phyloP scores from a whole-genome alignment of 768 basidiomycete genomes.

The Suillus subluteus region DNA sequence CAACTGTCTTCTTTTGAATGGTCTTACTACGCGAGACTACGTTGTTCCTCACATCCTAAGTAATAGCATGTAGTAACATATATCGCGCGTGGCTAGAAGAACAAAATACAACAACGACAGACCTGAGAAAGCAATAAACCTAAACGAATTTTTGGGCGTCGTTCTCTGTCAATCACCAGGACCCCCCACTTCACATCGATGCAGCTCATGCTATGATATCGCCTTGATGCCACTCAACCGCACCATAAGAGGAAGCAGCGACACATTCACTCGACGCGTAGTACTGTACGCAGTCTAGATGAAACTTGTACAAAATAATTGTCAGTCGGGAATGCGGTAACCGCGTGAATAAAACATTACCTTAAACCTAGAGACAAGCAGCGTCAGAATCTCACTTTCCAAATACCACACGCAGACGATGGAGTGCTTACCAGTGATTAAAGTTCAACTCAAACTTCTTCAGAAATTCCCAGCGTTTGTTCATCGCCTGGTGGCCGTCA shows the following conservation, averaged over 20 bases:
- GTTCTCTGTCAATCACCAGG: no score
- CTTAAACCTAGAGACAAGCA: constrained; percentile 51
- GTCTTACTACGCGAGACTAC: background rate
- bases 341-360: constrained; percentile 27
- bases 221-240: constrained; percentile 49
- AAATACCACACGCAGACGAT: constrained; percentile 7
- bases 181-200: background rate
- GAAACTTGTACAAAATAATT: constrained; percentile 43
- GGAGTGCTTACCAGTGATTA: constrained; percentile 74
- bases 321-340: background rate
- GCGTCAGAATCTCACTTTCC: background rate
- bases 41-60: background rate
- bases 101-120: background rate
- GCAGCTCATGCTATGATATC: constrained; percentile 14
- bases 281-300: constrained; percentile 84
- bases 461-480: constrained; percentile 81
- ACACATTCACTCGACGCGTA: constrained; percentile 94
- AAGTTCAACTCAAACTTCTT: constrained; percentile 92
- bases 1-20: background rate
- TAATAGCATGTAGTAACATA: background rate
- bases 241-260: constrained; percentile 87
- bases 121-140: background rate
- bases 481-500: constrained; percentile 66
- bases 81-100: background rate
- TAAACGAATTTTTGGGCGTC: background rate